Conservation (phyloP, 495 filamentous ascomycete genomes). For the Penicillium lagena region DNA sequence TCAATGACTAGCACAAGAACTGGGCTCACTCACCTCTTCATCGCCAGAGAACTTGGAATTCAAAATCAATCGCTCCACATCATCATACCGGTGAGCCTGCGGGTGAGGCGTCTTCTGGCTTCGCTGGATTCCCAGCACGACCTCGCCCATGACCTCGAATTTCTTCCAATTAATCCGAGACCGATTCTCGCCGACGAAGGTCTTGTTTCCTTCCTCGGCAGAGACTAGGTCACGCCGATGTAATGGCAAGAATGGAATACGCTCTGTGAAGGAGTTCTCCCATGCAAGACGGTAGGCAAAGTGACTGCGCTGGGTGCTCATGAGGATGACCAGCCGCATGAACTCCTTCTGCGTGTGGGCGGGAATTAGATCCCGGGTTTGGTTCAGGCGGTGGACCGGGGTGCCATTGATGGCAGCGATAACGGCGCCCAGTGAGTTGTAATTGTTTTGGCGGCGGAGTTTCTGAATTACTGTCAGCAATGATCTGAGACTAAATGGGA, state of each 20-base stretch:
- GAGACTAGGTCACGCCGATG: constrained; percentile 83
- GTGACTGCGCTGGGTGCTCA: constrained; percentile 85
- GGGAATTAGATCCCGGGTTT: constrained; percentile 74
- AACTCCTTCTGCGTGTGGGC: constrained; percentile 68
- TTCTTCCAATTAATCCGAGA: constrained; percentile 96
- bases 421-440: constrained; percentile 89
- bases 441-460: constrained; percentile 89
- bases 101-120: constrained; percentile 83
- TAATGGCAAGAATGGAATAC: constrained; percentile 92
- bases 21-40: constrained; percentile 37
- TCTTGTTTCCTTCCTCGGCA: constrained; percentile 87
- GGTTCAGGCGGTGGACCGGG: constrained; percentile 75
- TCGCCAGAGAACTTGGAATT: constrained; percentile 52
- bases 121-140: constrained; percentile 81
- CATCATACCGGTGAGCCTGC: constrained; percentile 58
- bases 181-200: constrained; percentile 68
- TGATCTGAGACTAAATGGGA: not conserved
- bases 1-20: too few species aligned
- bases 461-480: constrained; percentile 35
- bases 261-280: constrained; percentile 84
- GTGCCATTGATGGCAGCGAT: constrained; percentile 89
- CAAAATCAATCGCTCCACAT: constrained; percentile 62
- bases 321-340: constrained; percentile 82
- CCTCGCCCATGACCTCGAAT: constrained; percentile 92
- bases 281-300: constrained; percentile 93